Evolutionary conservation across 352 stramenopile species (phyloP).

Genomic region (Phytophthora brassicae): DNA sequence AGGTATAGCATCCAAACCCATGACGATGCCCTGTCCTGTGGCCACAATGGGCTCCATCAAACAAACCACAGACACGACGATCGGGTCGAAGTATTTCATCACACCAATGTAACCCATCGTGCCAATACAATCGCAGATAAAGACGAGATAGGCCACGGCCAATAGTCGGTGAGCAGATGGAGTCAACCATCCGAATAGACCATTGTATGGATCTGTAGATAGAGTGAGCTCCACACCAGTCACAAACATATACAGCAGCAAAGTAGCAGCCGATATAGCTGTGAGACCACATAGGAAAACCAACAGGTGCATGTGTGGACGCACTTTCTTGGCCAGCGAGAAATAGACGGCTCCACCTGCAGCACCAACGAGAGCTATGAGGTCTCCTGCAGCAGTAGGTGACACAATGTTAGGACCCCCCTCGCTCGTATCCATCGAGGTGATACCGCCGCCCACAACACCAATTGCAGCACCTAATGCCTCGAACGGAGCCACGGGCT

Average conservation of each 20-base stretch:
- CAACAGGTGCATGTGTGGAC: conserved; percentile 68
- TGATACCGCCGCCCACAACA: conserved; percentile 69
- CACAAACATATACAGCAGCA: conserved; percentile 67
- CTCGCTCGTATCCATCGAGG: conserved; percentile 57
- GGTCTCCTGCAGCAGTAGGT: conserved; percentile 54
- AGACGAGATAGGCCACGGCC: conserved; percentile 81
- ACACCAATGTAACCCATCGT: conserved; percentile 91
- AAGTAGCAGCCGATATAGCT: conserved; percentile 45
- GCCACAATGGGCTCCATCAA: conserved; percentile 88
- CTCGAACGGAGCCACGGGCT: conserved; percentile 65
- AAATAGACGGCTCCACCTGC: conserved; percentile 79
- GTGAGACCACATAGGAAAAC: conserved; percentile 70
- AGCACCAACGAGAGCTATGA: conserved; percentile 69
- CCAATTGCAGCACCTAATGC: conserved; percentile 67
- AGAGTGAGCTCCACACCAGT: conserved; percentile 59
- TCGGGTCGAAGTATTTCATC: conserved; percentile 93
- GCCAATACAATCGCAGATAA: conserved; percentile 87
- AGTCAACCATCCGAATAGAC: conserved; percentile 86
- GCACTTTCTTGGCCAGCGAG: conserved; percentile 74
- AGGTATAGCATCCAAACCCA: conserved; percentile 74
- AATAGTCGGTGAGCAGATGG: conserved; percentile 52
- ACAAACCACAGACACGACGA: conserved; percentile 88
- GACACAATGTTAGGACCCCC: conserved; percentile 46
- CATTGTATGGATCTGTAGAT: conserved; percentile 60
- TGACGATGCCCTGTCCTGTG: conserved; percentile 69